These are phyloP conservation scores for Boletus calvinii DNA, from an alignment of 1,284 basidiomycete species.

Conservation along the genomic window DNA sequence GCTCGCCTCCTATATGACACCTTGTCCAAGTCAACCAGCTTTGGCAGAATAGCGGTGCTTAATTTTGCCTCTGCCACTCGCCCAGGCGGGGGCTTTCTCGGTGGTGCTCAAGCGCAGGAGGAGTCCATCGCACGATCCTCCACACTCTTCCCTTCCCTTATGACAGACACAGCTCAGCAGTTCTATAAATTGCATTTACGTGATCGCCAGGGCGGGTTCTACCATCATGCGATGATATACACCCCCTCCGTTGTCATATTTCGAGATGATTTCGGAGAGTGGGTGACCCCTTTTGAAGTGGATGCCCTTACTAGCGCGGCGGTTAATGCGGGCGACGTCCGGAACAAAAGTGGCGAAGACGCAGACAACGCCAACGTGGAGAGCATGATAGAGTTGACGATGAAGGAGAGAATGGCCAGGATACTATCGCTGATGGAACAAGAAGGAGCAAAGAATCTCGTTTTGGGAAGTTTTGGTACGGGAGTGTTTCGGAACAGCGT, in stretches of 20 bases:
- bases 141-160: conserved; percentile 58
- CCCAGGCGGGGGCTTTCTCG: conserved; percentile 67
- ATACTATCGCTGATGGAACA: conserved; percentile 63
- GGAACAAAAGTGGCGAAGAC: conserved; percentile 34
- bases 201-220: conserved; percentile 52
- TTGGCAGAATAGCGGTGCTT: conserved; percentile 52
- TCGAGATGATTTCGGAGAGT: conserved; percentile 54
- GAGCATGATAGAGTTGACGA: conserved; percentile 49
- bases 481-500: conserved; percentile 69
- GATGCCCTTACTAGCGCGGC: conserved; percentile 67
- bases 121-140: conserved; percentile 71
- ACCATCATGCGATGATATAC: conserved; percentile 68
- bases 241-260: conserved; percentile 57
- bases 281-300: conserved; percentile 52
- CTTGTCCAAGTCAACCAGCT: conserved; percentile 21
- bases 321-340: conserved; percentile 64
- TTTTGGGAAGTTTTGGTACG: conserved; percentile 73
- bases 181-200: conserved; percentile 60
- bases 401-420: conserved; percentile 69
- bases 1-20: conserved; percentile 34
- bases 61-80: conserved; percentile 71
- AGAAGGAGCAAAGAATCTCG: conserved; percentile 53
- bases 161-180: conserved; percentile 47
- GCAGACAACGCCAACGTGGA: conserved; percentile 41
- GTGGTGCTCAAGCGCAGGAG: conserved; percentile 68